Evolutionary conservation across 257 asterid species (phyloP).

Genomic region (Rehmannia glutinosa): DNA sequence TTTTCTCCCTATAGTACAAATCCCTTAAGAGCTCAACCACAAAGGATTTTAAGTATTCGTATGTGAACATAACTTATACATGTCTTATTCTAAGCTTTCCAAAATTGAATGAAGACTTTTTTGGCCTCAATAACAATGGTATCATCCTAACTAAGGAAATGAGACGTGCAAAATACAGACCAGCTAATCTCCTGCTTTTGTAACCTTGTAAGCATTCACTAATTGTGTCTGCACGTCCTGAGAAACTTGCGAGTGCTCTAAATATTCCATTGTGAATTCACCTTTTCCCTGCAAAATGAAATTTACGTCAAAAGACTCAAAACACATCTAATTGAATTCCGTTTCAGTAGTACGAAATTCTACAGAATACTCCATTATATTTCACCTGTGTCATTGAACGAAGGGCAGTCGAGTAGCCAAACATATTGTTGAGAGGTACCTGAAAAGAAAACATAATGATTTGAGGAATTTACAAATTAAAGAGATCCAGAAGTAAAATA

Average conservation of each 20-base stretch:
- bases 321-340: not conserved
- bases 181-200: slow-evolving; percentile 44
- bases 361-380: not conserved
- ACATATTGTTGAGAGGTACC: slow-evolving; percentile 99
- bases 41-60: slow-evolving; percentile 13
- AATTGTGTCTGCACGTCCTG: slow-evolving; percentile 84
- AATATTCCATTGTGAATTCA: slow-evolving; percentile 96
- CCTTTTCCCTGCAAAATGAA: slow-evolving; percentile 78
- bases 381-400: slow-evolving; percentile 99
- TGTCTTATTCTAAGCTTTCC: slow-evolving; percentile 17
- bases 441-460: slow-evolving; percentile 27
- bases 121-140: slow-evolving; percentile 12
- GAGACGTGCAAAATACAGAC: not conserved
- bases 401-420: slow-evolving; percentile 95
- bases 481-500: too few relatives aligned
- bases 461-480: too few relatives aligned
- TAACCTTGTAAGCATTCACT: slow-evolving; percentile 60
- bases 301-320: not conserved
- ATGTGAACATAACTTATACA: not conserved
- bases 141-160: slow-evolving; percentile 11
- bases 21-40: slow-evolving; percentile 9
- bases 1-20: slow-evolving; percentile 11
- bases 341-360: not conserved
- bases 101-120: slow-evolving; percentile 23
- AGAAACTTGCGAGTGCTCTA: slow-evolving; percentile 75